Evolutionary conservation across 345 rosid species (phyloP), one percentile per base, ranked within the genome.

Genomic region (Camelina hispida): DNA sequence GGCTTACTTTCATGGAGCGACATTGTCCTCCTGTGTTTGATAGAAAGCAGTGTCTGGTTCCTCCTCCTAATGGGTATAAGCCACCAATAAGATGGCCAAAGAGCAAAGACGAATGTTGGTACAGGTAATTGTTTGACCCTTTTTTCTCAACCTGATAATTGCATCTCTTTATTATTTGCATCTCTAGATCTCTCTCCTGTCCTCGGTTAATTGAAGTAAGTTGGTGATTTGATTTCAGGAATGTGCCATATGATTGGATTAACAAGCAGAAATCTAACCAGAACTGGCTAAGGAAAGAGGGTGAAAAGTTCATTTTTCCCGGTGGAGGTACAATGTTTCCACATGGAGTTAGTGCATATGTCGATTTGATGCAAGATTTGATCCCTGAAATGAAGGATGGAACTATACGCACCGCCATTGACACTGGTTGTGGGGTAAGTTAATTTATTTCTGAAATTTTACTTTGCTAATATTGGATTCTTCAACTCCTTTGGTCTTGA

Each of bases 291-390:
- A 84, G 89, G 74, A 95, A 95, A 82, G 81, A 92, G 54, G 97
- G 97, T 69, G 97, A 95, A 15, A 92, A 89, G 78, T 95, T 95
- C 85, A 74, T 80, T 40, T 95, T 95, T 60, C 99, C 99, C 4
- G 99, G 99, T 56, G 99, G 99, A 1, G 99, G 99, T 74, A 95
- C 99, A 9, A 95, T 95, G 99, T 95, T 95, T 83, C 97, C 99
- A 2, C 77, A 61, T 57, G 99, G 99, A 78, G 99, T 95, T 73
- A 77, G 97, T 71, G 97, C 93, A 15, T 95, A 95, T 68, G 99
- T 95, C 28, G 96, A 95, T 82, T 74, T 85, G 84, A 95, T 92
- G 99, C 88, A 83, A 82, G 94, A 89, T 76, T 84, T 95, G 82
- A 92, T 95, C 80, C 98, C 99, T 28, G 98, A 84, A 80, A 90